phyloP scores from a whole-genome alignment of 116 monocot species.

The Phalaenopsis hybrid region DNA sequence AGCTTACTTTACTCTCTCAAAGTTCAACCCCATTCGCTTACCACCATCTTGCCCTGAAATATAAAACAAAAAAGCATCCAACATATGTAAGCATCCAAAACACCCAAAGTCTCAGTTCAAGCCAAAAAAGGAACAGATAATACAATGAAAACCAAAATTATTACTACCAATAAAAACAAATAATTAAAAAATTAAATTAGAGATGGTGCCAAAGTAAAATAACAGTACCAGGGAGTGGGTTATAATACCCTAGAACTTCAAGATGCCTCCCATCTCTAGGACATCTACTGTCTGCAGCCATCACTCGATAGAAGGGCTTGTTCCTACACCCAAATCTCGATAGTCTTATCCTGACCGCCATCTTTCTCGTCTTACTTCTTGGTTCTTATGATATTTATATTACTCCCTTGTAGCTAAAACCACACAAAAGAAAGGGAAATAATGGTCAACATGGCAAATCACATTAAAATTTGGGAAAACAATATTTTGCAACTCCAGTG shows the following conservation, averaged over 20 bases:
- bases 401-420: neutral
- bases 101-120: neutral
- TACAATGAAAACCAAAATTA: neutral
- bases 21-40: conserved; percentile 10
- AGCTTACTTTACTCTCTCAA: conserved; percentile 13
- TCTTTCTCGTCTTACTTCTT: conserved; percentile 7
- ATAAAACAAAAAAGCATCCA: neutral
- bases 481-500: neutral
- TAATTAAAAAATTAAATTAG: neutral
- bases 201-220: neutral
- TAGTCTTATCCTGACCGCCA: conserved; percentile 72
- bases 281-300: conserved; percentile 75
- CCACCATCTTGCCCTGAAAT: conserved; percentile 13
- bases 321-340: conserved; percentile 81
- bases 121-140: no score
- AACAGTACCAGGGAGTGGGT: conserved; percentile 35
- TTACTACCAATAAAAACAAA: neutral
- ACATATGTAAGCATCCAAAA: neutral
- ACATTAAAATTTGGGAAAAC: neutral
- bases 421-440: neutral
- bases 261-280: conserved; percentile 87
- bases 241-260: conserved; percentile 82
- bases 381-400: neutral
- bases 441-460: neutral
- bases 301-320: conserved; percentile 75